phyloP scores from a whole-genome alignment of 352 stramenopile species.

The Pythium pyrilobum region DNA sequence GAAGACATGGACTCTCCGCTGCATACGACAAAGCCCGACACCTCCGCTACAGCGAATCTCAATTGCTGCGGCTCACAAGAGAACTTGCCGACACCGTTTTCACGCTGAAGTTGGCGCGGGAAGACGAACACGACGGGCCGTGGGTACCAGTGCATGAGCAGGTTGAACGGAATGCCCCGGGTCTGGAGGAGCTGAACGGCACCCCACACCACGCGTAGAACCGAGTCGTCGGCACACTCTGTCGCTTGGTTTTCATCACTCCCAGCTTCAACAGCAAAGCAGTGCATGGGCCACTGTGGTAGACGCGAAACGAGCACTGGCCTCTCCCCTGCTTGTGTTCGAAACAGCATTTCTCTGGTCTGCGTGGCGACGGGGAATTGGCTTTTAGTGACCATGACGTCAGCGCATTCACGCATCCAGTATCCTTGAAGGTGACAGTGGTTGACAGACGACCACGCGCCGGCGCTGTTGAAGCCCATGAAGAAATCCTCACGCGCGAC shows the following conservation, averaged over 20 bases:
- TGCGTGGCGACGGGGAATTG: slow-evolving; percentile 43
- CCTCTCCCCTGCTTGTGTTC: neutral
- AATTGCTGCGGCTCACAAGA: slow-evolving; percentile 15
- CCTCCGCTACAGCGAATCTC: slow-evolving; percentile 54
- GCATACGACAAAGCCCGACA: slow-evolving; percentile 49
- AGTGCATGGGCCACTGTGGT: slow-evolving; percentile 41
- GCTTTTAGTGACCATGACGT: neutral
- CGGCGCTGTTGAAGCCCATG: slow-evolving; percentile 63
- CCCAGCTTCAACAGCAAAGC: slow-evolving; percentile 27
- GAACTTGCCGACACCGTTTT: slow-evolving; percentile 30
- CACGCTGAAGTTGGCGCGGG: slow-evolving; percentile 44
- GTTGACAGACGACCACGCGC: slow-evolving; percentile 75
- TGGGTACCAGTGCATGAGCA: slow-evolving; percentile 28
- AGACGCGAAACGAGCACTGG: slow-evolving; percentile 21
- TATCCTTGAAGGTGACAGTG: slow-evolving; percentile 71
- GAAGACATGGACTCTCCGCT: slow-evolving; percentile 26
- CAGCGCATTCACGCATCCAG: slow-evolving; percentile 28
- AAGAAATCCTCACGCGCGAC: slow-evolving; percentile 35
- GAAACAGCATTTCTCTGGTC: slow-evolving; percentile 27
- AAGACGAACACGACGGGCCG: slow-evolving; percentile 39
- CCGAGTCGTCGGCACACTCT: neutral
- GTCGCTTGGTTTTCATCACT: neutral
- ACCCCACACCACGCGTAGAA: slow-evolving; percentile 21
- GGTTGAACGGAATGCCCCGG: slow-evolving; percentile 40
- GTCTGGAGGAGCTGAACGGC: slow-evolving; percentile 38